Base-by-base conservation (phyloP, 2,329 filamentous ascomycete species). In the Plenodomus lindquistii region DNA sequence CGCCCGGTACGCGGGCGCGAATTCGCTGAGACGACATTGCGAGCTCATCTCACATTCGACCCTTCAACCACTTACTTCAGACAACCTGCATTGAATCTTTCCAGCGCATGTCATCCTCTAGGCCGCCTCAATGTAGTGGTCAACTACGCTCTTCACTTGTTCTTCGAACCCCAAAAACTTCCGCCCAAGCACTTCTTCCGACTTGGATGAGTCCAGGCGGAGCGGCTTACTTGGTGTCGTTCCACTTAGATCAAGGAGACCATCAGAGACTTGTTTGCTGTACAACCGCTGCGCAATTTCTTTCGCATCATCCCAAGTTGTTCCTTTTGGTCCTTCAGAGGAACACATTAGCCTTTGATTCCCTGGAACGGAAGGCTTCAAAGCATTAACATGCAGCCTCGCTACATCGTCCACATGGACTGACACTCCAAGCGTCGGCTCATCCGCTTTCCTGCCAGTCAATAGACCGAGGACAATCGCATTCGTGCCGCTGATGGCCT, bases 321-420 rank as follows among this genome's bases (percentile, higher is more conserved):
- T 42, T 5, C 48, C 48, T 5, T 46, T 43, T n/a, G 42, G 48
- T 11, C 15, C 41, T 42, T 18, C 15, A 36, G 34, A 36, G 5
- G 34, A 36, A 36, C 34, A 36, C 5, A 36, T 5, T 15, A 36
- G 34, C 34, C 46, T 41, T 24, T 18, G 46, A 19, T 49, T 52
- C n/a, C 48, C 52, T 4, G 20, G 40, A 3, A 48, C 40, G 18
- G 22, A 20, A 3, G 39, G 22, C n/a, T 42, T 46, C 18, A 55
- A 31, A 16, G 43, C 52, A 43, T 51, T 48, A 13, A 52, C 36
- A 31, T 52, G 49, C 38, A 48, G 44, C 27, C 27, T 55, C 11
- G 52, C 52, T 11, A 49, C 52, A 47, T 55, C 49, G 18, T 40
- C 35, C 2, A 52, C 41, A 39, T 50, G 17, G 8, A 52, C 45